Evolutionary conservation across 129 eudicot genomes (phyloP), one percentile per base, ranked within the genome.

Genomic region (Lactuca saligna): DNA sequence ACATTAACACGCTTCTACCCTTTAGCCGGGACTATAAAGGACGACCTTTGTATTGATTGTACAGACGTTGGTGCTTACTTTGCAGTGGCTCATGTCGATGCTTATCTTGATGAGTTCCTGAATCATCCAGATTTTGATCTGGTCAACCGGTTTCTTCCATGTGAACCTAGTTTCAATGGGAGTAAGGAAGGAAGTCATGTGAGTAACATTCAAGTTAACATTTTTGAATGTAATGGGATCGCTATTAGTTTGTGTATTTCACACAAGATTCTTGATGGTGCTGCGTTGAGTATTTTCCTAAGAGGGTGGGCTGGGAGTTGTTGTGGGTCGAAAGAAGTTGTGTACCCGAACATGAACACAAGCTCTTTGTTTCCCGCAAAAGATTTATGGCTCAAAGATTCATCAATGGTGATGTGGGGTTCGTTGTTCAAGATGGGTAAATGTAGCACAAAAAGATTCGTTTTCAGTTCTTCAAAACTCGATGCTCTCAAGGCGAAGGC

Each of bases 191-290:
- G 83, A 48, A 68, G 42, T 3, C 61, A 69, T 29, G 85, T 76
- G 57, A 82, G 86, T 5, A 78, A 80, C 58, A 49, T 90, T 32
- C 95, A 87, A 68, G 80, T 83, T 0, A 90, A 60, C 42, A 55
- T 65, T 7, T 90, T 90, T 34, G 78, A 83, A 48, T 90, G 97
- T 50, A 83, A 85, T 49, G 95, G 97, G 48, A 70, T 87, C 29
- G 91, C 84, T 5, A 75, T 90, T 66, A 87, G 82, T 15, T 20
- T 90, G 34, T 86, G 95, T 70, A 70, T 90, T 58, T 78, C 91
- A 7, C 97, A 90, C 54, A 84, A 82, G 46, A 65, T 90, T 76
- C 79, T 84, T 54, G 97, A 90, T 68, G 97, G 95, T 15, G 76
- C 71, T 17, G 72, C 85, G 4, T 69, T 90, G 15, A 76, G 72